Percentiles rank a stretch among this genome's conserved stretches.
These are phyloP conservation scores for Aspergillus melleus DNA, from an alignment of 2,329 filamentous ascomycete genomes.

Conservation along the genomic window DNA sequence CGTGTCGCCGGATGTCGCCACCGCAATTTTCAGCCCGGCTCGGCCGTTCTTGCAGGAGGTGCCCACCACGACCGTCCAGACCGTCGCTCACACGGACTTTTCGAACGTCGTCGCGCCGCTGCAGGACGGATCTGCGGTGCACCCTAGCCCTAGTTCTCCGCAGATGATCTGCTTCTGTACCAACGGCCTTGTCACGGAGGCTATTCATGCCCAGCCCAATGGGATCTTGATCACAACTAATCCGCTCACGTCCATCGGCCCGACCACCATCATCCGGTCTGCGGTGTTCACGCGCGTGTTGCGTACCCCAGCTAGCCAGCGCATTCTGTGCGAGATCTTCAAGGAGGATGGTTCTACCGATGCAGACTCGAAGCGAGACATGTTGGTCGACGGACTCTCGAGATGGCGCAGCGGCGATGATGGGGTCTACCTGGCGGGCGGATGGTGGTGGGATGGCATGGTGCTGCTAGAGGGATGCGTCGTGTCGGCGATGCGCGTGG, in stretches of 20 bases:
- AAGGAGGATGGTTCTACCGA: background rate
- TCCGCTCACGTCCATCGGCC: slow-evolving; percentile 44
- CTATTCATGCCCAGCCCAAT: slow-evolving; percentile 53
- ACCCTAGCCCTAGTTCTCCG: background rate
- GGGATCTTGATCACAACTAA: slow-evolving; percentile 57
- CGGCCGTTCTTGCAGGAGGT: background rate
- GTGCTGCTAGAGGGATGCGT: slow-evolving; percentile 62
- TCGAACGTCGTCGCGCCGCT: background rate
- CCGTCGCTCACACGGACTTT: background rate
- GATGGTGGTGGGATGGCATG: slow-evolving; percentile 68
- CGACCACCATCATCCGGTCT: slow-evolving; percentile 43
- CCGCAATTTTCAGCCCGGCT: slow-evolving; percentile 49
- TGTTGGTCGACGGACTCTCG: background rate
- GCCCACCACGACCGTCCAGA: slow-evolving; percentile 1
- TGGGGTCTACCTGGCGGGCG: slow-evolving; percentile 57
- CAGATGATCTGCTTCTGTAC: slow-evolving; percentile 31
- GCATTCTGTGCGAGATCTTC: slow-evolving; percentile 51
- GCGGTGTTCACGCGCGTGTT: slow-evolving; percentile 56
- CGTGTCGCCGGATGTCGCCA: slow-evolving; percentile 56
- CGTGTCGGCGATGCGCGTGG: slow-evolving; percentile 58
- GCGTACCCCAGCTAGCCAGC: slow-evolving; percentile 50
- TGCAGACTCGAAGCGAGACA: background rate
- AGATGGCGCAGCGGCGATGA: slow-evolving; percentile 57
- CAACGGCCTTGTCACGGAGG: slow-evolving; percentile 45
- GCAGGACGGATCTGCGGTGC: background rate